Evolutionary conservation across 1,139 yeast genomes (phyloP), one percentile per base, ranked within the genome.

Genomic region (Taiozyma onychis): DNA sequence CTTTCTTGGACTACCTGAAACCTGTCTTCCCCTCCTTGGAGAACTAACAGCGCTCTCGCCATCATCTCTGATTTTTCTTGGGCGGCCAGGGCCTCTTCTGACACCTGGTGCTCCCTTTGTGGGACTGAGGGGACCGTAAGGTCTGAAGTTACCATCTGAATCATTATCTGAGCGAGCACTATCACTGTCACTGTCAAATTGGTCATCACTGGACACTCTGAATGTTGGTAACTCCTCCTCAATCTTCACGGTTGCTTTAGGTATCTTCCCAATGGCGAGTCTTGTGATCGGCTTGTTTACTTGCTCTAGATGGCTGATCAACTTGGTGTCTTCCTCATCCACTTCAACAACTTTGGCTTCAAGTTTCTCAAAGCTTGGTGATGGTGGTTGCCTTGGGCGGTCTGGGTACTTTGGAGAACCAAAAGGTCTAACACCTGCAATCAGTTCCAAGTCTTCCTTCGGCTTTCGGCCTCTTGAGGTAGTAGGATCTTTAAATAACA

Each of bases 161-260:
- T 44, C 49, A 11, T 41, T 24, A 28, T 44, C 47, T 27, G 30
- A 45, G 32, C n/a, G 45, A 26, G 24, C 41, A 24, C 44, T 47
- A 45, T 44, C 48, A 45, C 44, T 49, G 14, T 45, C 53, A 44
- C 27, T 24, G 11, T 47, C 50, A 16, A 39, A 49, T 28, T 13
- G 39, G 6, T 39, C 41, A n/a, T n/a, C 24, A 41, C 43, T 14
- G 1, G 30, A 39, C 7, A 22, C 14, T 10, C 26, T 37, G 26
- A 13, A 3, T 9, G 35, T 32, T 10, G 35, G 35, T 6, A 32
- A 8, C 27, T 35, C 27, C 16, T 32, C 39, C 14, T 30, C 37
- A 7, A 24, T 9, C 26, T 13, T 34, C 30, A 34, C 27, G 11
- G 16, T 34, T 18, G 16, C 26, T 22, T 13, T 24, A 13, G 8